A percentile compares a stretch with the other conserved stretches of the same genome.
Conservation (phyloP, 768 basidiomycete species). For the Cystobasidiopsis lactophilus region DNA sequence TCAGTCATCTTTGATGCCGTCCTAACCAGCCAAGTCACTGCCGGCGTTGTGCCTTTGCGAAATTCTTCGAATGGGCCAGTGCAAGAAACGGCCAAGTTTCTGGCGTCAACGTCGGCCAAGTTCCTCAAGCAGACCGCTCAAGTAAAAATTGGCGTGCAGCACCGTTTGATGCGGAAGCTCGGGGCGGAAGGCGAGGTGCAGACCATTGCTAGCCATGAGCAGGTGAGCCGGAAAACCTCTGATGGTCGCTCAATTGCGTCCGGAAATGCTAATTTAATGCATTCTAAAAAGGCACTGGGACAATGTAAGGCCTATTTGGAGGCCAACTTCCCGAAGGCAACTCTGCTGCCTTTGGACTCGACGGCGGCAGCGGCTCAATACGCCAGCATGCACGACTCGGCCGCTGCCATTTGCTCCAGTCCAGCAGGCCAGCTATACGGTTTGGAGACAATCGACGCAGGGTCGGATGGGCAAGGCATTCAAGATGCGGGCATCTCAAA, state of each 20-base stretch:
- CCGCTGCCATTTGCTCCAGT: not conserved
- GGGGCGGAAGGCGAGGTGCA: not conserved
- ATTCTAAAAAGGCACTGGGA: not conserved
- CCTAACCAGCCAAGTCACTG: not conserved
- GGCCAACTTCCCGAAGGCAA: not conserved
- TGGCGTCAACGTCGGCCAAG: not conserved
- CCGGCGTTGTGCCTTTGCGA: not conserved
- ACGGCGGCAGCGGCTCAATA: not conserved
- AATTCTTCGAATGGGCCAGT: not conserved
- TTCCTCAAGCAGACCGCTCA: not conserved
- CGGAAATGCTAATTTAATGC: not conserved
- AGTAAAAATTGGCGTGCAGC: not conserved
- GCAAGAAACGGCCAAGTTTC: not conserved
- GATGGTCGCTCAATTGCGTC: not conserved
- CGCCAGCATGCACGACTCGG: not conserved
- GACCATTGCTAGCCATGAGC: not conserved
- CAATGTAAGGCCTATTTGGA: not conserved
- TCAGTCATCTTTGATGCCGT: not conserved
- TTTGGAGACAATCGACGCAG: not conserved
- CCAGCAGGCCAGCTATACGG: not conserved
- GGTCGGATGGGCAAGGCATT: not conserved
- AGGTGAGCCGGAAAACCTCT: not conserved
- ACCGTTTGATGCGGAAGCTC: not conserved
- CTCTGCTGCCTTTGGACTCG: not conserved
- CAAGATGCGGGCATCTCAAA: conserved; percentile 39